These are phyloP conservation scores for Mortierella sp. DNA, from an alignment of 371 early-diverging fungal species.

Conservation along the genomic window DNA sequence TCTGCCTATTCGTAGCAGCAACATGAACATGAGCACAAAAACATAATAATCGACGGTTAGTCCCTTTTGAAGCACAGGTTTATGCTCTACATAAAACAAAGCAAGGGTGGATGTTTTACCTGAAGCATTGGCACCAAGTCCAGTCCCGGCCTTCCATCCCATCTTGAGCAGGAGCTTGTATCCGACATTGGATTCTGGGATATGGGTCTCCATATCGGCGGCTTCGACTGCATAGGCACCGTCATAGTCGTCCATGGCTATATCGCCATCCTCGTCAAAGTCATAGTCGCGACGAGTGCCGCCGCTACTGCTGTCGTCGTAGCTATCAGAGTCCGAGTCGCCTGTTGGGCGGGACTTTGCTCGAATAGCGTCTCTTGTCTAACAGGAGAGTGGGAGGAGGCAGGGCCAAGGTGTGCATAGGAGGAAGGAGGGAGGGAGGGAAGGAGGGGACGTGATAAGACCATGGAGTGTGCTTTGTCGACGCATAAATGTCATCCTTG, in stretches of 20 bases:
- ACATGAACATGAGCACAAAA: neutral
- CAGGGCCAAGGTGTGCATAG: neutral
- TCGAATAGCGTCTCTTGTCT: constrained; percentile 42
- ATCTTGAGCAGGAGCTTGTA: constrained; percentile 72
- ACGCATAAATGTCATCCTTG: neutral
- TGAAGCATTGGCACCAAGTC: constrained; percentile 71
- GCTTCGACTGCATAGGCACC: constrained; percentile 44
- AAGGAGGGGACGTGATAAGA: constrained; percentile 27
- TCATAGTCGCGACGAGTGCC: neutral
- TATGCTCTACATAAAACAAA: neutral
- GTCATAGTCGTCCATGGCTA: constrained; percentile 15
- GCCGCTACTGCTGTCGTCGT: neutral
- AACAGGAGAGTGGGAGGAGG: neutral
- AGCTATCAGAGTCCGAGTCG: constrained; percentile 26
- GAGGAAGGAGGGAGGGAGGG: neutral
- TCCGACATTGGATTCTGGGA: constrained; percentile 72
- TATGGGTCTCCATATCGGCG: constrained; percentile 67
- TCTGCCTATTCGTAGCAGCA: constrained; percentile 61
- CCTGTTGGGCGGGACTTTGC: constrained; percentile 32
- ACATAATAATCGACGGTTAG: neutral
- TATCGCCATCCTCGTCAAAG: constrained; percentile 10
- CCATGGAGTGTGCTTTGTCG: neutral
- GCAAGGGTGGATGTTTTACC: neutral
- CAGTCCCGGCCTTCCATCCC: constrained; percentile 82
- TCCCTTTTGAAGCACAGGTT: neutral